Evolutionary conservation across 768 basidiomycete genomes (phyloP).

Genomic region (Tremella yokohamensis): DNA sequence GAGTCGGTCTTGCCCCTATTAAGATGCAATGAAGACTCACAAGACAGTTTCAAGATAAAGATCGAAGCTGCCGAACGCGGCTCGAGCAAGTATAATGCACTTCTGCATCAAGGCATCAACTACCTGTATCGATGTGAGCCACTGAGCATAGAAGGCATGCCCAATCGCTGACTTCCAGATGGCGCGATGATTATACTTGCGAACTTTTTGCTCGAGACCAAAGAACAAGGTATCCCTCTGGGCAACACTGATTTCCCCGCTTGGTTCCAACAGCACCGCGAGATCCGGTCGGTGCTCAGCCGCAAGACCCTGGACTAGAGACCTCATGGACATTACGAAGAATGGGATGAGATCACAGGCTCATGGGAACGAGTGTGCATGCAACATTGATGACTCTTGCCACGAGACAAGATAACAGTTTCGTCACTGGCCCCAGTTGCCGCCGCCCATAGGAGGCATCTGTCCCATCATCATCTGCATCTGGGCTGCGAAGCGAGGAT

Average conservation of each 20-base stretch:
- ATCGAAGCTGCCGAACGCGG: conserved; percentile 76
- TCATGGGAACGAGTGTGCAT: too few species aligned
- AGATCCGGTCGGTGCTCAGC: conserved; percentile 58
- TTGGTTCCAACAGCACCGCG: conserved; percentile 78
- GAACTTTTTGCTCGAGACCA: conserved; percentile 79
- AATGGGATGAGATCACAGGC: too few species aligned
- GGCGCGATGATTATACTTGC: conserved; percentile 90
- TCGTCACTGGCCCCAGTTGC: background rate
- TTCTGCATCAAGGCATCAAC: conserved; percentile 75
- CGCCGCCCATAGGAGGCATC: background rate
- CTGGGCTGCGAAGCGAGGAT: conserved; percentile 43
- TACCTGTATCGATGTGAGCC: conserved; percentile 63
- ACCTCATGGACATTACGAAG: background rate
- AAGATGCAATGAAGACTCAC: conserved; percentile 6
- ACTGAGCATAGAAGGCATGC: background rate
- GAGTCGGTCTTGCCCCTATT: conserved; percentile 60
- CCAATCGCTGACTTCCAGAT: conserved; percentile 54
- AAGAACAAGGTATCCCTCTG: conserved; percentile 35
- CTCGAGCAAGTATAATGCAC: conserved; percentile 68
- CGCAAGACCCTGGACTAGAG: conserved; percentile 44
- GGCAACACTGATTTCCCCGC: conserved; percentile 62
- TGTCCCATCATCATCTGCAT: conserved; percentile 30
- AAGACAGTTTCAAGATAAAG: conserved; percentile 79
- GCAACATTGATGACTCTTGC: too few species aligned
- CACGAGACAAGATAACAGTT: background rate